A percentile compares a stretch with the other conserved stretches of the same genome.
phyloP scores from a whole-genome alignment of 805 yeast genomes.

The Metschnikowia drakensbergensis region DNA sequence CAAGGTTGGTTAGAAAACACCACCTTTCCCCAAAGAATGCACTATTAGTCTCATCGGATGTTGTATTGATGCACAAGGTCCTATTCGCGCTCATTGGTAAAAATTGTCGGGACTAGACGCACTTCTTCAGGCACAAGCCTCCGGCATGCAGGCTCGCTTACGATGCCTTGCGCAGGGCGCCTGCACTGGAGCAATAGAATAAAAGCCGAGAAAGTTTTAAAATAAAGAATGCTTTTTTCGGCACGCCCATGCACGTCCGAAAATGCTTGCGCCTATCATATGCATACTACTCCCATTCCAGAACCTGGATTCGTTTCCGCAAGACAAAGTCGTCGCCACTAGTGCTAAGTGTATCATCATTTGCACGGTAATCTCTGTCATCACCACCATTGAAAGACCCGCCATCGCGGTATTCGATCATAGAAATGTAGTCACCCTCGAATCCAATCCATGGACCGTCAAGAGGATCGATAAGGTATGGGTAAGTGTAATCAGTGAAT shows the following conservation, averaged over 20 bases:
- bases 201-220: conserved; percentile 1
- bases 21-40: neutral
- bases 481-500: conserved; percentile 48
- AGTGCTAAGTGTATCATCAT: neutral
- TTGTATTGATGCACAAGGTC: neutral
- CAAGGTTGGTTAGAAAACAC: neutral
- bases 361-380: neutral
- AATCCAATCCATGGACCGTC: conserved; percentile 59
- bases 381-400: conserved; percentile 4
- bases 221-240: neutral
- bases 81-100: neutral
- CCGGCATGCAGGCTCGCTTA: conserved; percentile 3
- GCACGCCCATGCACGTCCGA: conserved; percentile 1
- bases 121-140: neutral
- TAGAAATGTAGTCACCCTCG: conserved; percentile 47
- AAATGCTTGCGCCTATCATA: neutral
- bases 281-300: conserved; percentile 17
- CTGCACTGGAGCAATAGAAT: neutral
- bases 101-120: conserved; percentile 2
- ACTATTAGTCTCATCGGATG: neutral
- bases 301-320: conserved; percentile 16
- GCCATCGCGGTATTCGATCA: conserved; percentile 31
- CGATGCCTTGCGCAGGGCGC: neutral
- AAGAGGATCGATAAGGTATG: conserved; percentile 42
- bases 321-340: conserved; percentile 11